phyloP scores from a whole-genome alignment of 805 yeast genomes.

The Yarrowia osloensis region DNA sequence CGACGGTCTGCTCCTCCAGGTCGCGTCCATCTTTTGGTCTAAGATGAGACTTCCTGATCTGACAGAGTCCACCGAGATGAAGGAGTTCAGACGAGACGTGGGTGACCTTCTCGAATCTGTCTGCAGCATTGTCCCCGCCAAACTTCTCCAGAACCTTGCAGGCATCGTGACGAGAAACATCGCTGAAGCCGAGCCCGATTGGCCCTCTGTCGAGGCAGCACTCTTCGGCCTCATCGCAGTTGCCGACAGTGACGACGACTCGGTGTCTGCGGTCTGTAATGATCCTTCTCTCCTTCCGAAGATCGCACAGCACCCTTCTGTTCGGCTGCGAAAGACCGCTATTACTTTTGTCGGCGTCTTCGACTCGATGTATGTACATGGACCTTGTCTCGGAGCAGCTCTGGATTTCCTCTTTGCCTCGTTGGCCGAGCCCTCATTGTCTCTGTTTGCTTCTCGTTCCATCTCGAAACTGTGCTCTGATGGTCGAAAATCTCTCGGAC shows the following conservation, averaged over 20 bases:
- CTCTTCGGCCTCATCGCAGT: slow-evolving; percentile 20
- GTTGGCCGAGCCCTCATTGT: slow-evolving; percentile 41
- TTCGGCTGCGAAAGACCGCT: slow-evolving; percentile 50
- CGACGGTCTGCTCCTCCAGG: not conserved
- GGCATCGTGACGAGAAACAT: slow-evolving; percentile 32
- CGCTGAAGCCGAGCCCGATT: slow-evolving; percentile 16
- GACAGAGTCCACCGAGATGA: slow-evolving; percentile 51
- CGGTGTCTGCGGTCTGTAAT: not conserved
- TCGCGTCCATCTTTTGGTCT: slow-evolving; percentile 21
- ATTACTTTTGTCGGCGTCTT: slow-evolving; percentile 61
- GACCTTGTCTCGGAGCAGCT: slow-evolving; percentile 51
- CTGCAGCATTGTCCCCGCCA: slow-evolving; percentile 62
- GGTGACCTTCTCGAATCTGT: slow-evolving; percentile 74
- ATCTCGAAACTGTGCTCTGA: slow-evolving; percentile 51
- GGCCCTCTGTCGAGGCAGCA: slow-evolving; percentile 22
- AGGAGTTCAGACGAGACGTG: slow-evolving; percentile 68
- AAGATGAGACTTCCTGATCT: slow-evolving; percentile 2
- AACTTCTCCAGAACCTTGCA: slow-evolving; percentile 51
- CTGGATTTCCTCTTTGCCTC: slow-evolving; percentile 57
- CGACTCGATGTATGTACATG: slow-evolving; percentile 56
- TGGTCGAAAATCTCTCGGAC: slow-evolving; percentile 36
- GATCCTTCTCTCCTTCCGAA: not conserved
- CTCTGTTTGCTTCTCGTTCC: slow-evolving; percentile 54
- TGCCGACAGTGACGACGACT: slow-evolving; percentile 6
- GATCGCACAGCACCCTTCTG: slow-evolving; percentile 7